These are phyloP conservation scores for Torrubiellomyces zombiae DNA, from an alignment of 2,329 filamentous ascomycete genomes.

Conservation along the genomic window DNA sequence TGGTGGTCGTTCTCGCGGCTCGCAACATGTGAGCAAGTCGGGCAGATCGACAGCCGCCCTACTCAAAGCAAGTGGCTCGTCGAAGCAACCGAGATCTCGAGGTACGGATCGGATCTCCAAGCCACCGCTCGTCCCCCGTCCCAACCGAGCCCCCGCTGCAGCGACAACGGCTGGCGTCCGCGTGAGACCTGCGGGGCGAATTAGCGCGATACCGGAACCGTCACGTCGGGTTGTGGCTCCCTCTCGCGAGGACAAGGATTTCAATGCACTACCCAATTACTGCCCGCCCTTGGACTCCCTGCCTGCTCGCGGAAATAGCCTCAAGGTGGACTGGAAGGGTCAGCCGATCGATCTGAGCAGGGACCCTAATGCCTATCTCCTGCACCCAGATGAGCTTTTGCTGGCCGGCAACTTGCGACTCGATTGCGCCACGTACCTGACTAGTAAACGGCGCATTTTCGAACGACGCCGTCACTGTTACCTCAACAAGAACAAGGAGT, in stretches of 20 bases:
- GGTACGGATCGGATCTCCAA: constrained; percentile 20
- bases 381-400: constrained; percentile 63
- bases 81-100: constrained; percentile 13
- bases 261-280: constrained; percentile 51
- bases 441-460: constrained; percentile 87
- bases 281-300: constrained; percentile 54
- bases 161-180: constrained; percentile 10
- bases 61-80: too few relatives aligned
- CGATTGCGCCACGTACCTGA: constrained; percentile 75
- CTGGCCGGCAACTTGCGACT: constrained; percentile 68
- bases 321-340: constrained; percentile 82
- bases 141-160: constrained; percentile 15
- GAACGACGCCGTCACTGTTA: constrained; percentile 52
- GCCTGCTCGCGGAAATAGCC: constrained; percentile 46
- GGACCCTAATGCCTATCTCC: constrained; percentile 51
- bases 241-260: constrained; percentile 72
- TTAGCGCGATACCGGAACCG: constrained; percentile 32
- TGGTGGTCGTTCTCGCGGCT: constrained; percentile 28
- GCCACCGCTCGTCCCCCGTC: constrained; percentile 16
- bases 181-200: constrained; percentile 14
- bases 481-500: constrained; percentile 59
- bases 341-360: constrained; percentile 57
- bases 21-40: constrained; percentile 29
- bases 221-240: constrained; percentile 37
- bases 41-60: constrained; percentile 19